Evolutionary conservation across 1,139 yeast genomes (phyloP).

Genomic region (Blastobotrys petasosporus): DNA sequence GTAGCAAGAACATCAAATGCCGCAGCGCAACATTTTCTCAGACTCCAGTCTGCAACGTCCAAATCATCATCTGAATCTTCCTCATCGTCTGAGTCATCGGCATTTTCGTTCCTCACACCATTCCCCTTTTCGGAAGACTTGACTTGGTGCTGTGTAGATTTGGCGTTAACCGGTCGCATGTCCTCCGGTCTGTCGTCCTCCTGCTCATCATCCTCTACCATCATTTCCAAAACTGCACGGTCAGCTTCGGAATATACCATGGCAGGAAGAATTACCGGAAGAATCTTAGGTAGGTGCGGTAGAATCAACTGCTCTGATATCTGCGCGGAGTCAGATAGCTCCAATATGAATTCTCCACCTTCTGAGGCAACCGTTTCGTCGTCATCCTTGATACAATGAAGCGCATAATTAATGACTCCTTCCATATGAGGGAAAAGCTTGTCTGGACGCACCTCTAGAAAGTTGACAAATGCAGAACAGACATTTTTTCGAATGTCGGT

Average conservation of each 20-base stretch:
- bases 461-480: conserved; percentile 68
- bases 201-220: conserved; percentile 60
- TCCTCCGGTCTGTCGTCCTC: conserved; percentile 86
- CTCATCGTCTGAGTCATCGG: conserved; percentile 50
- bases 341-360: conserved; percentile 86
- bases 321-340: conserved; percentile 54
- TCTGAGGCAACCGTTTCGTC: conserved; percentile 78
- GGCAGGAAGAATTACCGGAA: conserved; percentile 70
- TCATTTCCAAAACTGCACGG: conserved; percentile 54
- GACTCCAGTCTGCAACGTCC: conserved; percentile 73
- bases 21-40: conserved; percentile 92
- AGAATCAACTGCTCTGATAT: conserved; percentile 34
- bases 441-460: conserved; percentile 76
- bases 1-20: conserved; percentile 78
- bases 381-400: conserved; percentile 66
- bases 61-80: conserved; percentile 61
- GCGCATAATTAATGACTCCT: conserved; percentile 78
- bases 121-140: conserved; percentile 17
- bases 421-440: conserved; percentile 71
- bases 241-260: conserved; percentile 91
- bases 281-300: conserved; percentile 53
- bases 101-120: conserved; percentile 38
- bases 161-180: conserved; percentile 70
- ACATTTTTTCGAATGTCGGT: conserved; percentile 64
- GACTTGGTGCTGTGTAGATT: conserved; percentile 41